Percentiles rank a stretch among this genome's conserved stretches.
Evolutionary conservation across 2,329 filamentous ascomycete genomes (phyloP).

Genomic region (Trichoderma simmonsii): DNA sequence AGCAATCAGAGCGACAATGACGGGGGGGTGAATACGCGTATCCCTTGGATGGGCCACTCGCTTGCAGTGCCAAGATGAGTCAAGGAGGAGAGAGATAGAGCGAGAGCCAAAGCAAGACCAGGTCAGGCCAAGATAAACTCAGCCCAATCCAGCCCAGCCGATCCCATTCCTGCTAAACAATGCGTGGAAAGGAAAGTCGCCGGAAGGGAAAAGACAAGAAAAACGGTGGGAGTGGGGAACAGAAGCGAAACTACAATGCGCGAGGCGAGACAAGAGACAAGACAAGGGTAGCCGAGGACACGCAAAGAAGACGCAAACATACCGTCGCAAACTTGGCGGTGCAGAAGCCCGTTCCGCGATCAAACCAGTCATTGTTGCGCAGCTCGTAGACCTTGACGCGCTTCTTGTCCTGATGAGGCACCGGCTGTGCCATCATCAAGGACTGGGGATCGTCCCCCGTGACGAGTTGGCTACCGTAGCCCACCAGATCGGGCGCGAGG

Average conservation of each 20-base stretch:
- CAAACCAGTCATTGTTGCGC: conserved; percentile 98
- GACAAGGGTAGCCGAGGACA: not conserved
- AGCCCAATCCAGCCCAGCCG: not conserved
- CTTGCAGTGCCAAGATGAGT: not conserved
- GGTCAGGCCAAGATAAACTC: not conserved
- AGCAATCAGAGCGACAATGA: conserved; percentile 2
- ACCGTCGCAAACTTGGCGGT: conserved; percentile 72
- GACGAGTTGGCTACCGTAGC: conserved; percentile 47
- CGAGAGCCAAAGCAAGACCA: not conserved
- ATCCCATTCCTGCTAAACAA: not conserved
- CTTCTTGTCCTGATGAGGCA: conserved; percentile 68
- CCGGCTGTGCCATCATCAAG: conserved; percentile 68
- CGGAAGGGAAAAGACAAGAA: not conserved
- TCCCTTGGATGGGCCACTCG: not conserved
- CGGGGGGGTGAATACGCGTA: not conserved
- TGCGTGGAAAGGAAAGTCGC: not conserved
- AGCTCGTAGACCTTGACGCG: conserved; percentile 99
- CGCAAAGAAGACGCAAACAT: conserved; percentile 37
- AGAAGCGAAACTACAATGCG: not conserved
- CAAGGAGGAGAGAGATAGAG: not conserved
- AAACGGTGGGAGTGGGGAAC: not conserved
- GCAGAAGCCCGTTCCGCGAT: conserved; percentile 94
- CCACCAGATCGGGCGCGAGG: conserved; percentile 51
- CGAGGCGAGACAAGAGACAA: not conserved
- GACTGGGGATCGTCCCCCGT: conserved; percentile 55